phyloP scores from a whole-genome alignment of 129 eudicot genomes.

The Kitagawia praeruptora region DNA sequence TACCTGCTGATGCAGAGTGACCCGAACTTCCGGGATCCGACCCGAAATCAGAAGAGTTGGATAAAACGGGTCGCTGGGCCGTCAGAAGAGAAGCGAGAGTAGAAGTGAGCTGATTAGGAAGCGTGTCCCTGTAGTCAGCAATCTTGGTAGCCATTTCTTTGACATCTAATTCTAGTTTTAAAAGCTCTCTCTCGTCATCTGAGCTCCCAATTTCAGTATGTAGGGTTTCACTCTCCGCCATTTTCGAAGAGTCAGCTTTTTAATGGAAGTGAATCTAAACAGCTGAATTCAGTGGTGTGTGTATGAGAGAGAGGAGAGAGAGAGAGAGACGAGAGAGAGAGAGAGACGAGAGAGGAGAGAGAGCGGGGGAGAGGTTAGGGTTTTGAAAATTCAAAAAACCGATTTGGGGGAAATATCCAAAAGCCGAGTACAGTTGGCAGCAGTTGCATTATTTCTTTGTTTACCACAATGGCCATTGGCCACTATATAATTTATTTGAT shows the following conservation, averaged over 20 bases:
- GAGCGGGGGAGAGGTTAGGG: neutral
- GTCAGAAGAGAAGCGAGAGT: slow-evolving; percentile 36
- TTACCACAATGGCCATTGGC: too few species aligned
- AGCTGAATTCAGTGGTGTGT: neutral
- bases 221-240: slow-evolving; percentile 24
- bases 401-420: neutral
- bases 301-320: neutral
- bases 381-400: neutral
- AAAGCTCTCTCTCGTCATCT: slow-evolving; percentile 30
- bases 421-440: neutral
- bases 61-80: slow-evolving; percentile 35
- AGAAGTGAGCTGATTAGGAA: slow-evolving; percentile 39
- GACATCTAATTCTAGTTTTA: slow-evolving; percentile 44
- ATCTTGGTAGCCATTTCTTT: slow-evolving; percentile 41
- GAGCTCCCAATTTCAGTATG: slow-evolving; percentile 12
- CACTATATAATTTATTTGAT: too few species aligned
- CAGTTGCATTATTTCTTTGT: neutral
- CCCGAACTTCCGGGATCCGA: slow-evolving; percentile 29
- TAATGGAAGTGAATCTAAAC: neutral
- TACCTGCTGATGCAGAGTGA: slow-evolving; percentile 22
- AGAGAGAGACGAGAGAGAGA: neutral
- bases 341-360: neutral
- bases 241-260: slow-evolving; percentile 12
- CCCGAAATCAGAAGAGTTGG: slow-evolving; percentile 12
- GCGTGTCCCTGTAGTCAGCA: slow-evolving; percentile 27